Conservation (phyloP, 345 rosid genomes). For the Gossypium turneri region DNA sequence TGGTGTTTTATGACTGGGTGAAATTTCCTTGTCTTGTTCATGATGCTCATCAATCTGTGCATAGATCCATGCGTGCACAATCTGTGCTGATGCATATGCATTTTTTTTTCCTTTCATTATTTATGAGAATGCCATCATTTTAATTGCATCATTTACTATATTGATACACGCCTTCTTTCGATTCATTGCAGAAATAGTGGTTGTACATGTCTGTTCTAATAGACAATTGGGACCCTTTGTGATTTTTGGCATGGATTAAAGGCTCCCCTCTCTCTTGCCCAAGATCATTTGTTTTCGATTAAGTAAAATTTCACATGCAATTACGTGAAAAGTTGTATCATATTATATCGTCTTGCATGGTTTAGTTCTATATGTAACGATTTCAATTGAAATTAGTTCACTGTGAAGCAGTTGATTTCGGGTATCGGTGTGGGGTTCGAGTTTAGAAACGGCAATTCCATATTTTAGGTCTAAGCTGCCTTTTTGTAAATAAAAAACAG, state of each 20-base stretch:
- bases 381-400: constrained; percentile 33
- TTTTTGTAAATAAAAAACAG: too few species aligned
- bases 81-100: constrained; percentile 3
- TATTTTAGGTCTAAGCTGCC: too few species aligned
- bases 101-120: not conserved
- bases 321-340: constrained; percentile 30
- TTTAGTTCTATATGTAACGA: constrained; percentile 52
- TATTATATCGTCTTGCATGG: constrained; percentile 17
- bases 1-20: not conserved
- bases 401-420: constrained; percentile 26
- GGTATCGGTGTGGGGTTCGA: too few species aligned
- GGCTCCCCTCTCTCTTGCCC: not conserved
- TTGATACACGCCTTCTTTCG: not conserved
- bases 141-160: not conserved
- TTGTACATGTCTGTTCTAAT: constrained; percentile 37
- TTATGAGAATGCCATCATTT: not conserved
- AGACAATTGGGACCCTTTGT: constrained; percentile 21
- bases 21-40: not conserved
- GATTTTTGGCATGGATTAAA: constrained; percentile 18
- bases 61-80: not conserved
- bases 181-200: constrained; percentile 32
- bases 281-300: constrained; percentile 13
- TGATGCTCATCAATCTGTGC: not conserved
- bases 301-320: not conserved
- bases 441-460: too few species aligned